Conservation (phyloP, 768 basidiomycete genomes). For the Rubroboletus pulcherrimus region DNA sequence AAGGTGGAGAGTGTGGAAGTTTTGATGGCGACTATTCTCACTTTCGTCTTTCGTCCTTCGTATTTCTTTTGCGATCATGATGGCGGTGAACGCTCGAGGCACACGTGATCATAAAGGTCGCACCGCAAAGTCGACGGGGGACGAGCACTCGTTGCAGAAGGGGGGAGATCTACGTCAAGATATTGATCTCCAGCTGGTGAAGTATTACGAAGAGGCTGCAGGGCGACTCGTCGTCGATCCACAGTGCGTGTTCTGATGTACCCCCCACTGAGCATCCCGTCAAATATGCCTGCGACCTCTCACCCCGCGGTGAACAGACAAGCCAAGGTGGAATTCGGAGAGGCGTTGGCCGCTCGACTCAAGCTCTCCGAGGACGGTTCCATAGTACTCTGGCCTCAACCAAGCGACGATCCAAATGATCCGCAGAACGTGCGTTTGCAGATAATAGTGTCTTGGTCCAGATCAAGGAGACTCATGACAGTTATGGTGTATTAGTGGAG, state of each 20-base stretch:
- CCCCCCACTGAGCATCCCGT: too few relatives aligned
- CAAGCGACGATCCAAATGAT: conserved; percentile 45
- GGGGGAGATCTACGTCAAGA: neutral
- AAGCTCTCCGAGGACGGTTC: conserved; percentile 45
- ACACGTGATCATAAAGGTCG: neutral
- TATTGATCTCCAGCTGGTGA: conserved; percentile 29
- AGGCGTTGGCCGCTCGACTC: conserved; percentile 39
- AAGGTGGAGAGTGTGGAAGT: neutral
- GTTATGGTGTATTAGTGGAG: conserved; percentile 38
- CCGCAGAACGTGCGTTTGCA: conserved; percentile 46
- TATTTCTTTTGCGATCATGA: neutral
- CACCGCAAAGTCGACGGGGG: neutral
- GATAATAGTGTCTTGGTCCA: neutral
- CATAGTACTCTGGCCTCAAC: conserved; percentile 55
- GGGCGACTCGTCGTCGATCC: conserved; percentile 64
- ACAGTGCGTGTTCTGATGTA: conserved; percentile 35
- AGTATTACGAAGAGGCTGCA: conserved; percentile 51
- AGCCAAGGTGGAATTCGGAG: conserved; percentile 49
- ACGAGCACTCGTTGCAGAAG: conserved; percentile 4
- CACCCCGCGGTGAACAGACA: conserved; percentile 32
- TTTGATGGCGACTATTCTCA: neutral
- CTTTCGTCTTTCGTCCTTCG: neutral
- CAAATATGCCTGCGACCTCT: neutral
- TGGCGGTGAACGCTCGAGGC: neutral
- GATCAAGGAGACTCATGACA: neutral